phyloP scores from a whole-genome alignment of 192 early-diverging fungal genomes.

The Coemansia biformis region DNA sequence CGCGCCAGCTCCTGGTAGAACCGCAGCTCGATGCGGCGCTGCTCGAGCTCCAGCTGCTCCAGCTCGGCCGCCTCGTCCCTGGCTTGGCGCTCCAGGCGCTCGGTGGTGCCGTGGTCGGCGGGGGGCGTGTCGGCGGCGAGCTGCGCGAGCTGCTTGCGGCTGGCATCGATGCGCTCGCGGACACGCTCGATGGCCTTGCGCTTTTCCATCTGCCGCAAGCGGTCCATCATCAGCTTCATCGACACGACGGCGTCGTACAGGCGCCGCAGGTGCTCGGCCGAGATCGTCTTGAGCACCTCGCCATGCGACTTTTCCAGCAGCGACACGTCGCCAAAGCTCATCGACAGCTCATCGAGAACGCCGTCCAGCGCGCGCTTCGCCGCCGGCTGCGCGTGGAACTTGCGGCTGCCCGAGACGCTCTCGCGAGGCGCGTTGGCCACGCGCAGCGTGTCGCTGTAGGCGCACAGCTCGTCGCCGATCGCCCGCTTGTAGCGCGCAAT shows the following conservation, averaged over 20 bases:
- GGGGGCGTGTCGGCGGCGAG: constrained; percentile 16
- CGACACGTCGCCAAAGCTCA: constrained; percentile 45
- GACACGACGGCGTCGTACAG: constrained; percentile 47
- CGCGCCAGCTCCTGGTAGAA: constrained; percentile 50
- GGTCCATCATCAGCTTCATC: constrained; percentile 52
- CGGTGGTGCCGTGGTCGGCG: constrained; percentile 29
- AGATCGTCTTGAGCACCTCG: constrained; percentile 49
- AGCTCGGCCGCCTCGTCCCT: constrained; percentile 40
- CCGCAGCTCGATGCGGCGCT: constrained; percentile 39
- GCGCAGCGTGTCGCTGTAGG: constrained; percentile 42
- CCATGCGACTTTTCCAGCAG: constrained; percentile 47
- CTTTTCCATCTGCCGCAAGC: constrained; percentile 40
- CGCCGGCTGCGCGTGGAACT: constrained; percentile 28
- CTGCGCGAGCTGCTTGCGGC: constrained; percentile 26
- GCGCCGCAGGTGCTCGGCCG: constrained; percentile 49
- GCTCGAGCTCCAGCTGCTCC: constrained; percentile 38
- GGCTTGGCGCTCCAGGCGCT: constrained; percentile 38
- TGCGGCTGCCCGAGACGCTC: constrained; percentile 21
- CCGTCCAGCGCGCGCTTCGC: constrained; percentile 37
- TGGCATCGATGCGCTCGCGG: constrained; percentile 31
- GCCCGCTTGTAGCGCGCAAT: constrained; percentile 50
- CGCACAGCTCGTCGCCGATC: constrained; percentile 46
- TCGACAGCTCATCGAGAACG: constrained; percentile 46
- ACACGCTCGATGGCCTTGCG: constrained; percentile 34
- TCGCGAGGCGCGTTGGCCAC: constrained; percentile 36